Conservation (phyloP, 1,139 yeast species). For the Lodderomyces oxycetoniae region DNA sequence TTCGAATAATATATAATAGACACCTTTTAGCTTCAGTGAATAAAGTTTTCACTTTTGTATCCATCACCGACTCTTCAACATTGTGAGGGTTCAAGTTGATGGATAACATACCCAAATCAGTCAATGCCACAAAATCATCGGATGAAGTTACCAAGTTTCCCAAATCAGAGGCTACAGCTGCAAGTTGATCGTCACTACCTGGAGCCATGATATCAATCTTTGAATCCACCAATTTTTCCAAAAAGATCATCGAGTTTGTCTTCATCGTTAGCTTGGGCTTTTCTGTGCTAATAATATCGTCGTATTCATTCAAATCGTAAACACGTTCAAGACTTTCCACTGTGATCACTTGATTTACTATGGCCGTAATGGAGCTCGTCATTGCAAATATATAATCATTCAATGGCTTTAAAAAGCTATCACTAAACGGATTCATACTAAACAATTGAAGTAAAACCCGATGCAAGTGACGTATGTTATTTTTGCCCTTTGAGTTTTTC, state of each 20-base stretch:
- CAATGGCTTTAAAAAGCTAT: constrained; percentile 72
- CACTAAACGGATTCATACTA: constrained; percentile 63
- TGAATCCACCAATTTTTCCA: constrained; percentile 55
- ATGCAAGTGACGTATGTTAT: constrained; percentile 55
- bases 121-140: constrained; percentile 36
- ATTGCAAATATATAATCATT: constrained; percentile 62
- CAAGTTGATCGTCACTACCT: constrained; percentile 51
- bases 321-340: constrained; percentile 53
- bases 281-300: constrained; percentile 63
- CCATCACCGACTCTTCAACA: constrained; percentile 39
- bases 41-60: constrained; percentile 48
- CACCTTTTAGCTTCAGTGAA: constrained; percentile 81
- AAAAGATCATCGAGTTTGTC: constrained; percentile 57
- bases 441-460: constrained; percentile 64
- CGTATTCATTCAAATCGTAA: constrained; percentile 61
- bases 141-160: constrained; percentile 34
- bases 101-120: constrained; percentile 39
- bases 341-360: constrained; percentile 47
- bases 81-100: constrained; percentile 49
- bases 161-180: constrained; percentile 33
- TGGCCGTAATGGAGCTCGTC: constrained; percentile 39
- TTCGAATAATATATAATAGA: constrained; percentile 71
- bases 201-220: constrained; percentile 46
- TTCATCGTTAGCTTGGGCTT: constrained; percentile 63
- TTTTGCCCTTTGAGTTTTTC: constrained; percentile 27